These are phyloP conservation scores for Petasospora fabianii DNA, from an alignment of 1,139 yeast species.

Conservation along the genomic window DNA sequence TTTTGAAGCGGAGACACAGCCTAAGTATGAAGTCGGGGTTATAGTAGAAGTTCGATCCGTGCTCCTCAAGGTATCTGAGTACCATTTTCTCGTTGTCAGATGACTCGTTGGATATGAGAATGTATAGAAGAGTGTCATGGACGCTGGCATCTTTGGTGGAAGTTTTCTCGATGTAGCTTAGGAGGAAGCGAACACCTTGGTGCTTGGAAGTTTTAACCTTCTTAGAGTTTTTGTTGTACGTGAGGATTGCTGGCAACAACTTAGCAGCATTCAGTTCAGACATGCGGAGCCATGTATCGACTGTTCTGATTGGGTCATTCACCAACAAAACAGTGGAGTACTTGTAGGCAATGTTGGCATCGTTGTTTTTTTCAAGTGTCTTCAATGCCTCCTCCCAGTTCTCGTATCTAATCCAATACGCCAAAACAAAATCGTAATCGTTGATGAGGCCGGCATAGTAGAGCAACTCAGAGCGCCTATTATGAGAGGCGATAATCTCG, in stretches of 20 bases:
- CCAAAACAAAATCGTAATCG: slow-evolving; percentile 67
- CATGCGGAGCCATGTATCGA: slow-evolving; percentile 71
- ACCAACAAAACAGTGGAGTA: slow-evolving; percentile 65
- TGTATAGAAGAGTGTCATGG: slow-evolving; percentile 70
- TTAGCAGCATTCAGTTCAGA: slow-evolving; percentile 34
- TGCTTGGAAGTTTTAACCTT: slow-evolving; percentile 41
- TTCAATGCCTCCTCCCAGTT: slow-evolving; percentile 74
- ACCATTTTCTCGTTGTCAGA: slow-evolving; percentile 34
- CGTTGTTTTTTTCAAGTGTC: slow-evolving; percentile 46
- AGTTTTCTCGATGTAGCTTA: slow-evolving; percentile 53
- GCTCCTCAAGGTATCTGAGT: slow-evolving; percentile 46
- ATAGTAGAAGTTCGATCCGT: slow-evolving; percentile 35
- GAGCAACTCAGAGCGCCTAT: slow-evolving; percentile 59
- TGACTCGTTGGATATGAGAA: slow-evolving; percentile 58
- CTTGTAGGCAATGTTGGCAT: slow-evolving; percentile 53
- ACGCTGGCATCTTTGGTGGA: slow-evolving; percentile 47
- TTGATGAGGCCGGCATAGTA: slow-evolving; percentile 64
- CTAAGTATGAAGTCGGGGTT: slow-evolving; percentile 77
- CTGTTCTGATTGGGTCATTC: slow-evolving; percentile 66
- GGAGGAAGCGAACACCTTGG: slow-evolving; percentile 63
- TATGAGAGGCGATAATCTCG: slow-evolving; percentile 66
- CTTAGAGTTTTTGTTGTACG: slow-evolving; percentile 45
- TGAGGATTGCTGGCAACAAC: slow-evolving; percentile 71
- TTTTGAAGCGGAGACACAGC: slow-evolving; percentile 59
- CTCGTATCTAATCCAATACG: slow-evolving; percentile 62